Evolutionary conservation across 2,329 filamentous ascomycete species (phyloP).

Genomic region (Cercospora canescens): DNA sequence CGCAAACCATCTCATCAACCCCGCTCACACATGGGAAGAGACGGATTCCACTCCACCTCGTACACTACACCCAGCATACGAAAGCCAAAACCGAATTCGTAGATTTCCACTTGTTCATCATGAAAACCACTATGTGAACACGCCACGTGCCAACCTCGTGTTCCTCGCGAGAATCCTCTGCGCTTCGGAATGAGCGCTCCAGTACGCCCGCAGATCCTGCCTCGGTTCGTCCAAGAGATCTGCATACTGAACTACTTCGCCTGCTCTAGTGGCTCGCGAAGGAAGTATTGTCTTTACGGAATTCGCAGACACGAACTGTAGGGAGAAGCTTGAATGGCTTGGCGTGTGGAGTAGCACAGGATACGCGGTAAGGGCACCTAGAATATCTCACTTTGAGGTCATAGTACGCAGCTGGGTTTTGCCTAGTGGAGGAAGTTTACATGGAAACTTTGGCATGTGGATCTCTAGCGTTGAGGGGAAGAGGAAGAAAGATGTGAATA

Average conservation of each 20-base stretch:
- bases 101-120: too few species aligned
- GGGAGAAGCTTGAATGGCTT: background rate
- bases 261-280: background rate
- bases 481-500: too few species aligned
- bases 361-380: background rate
- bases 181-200: background rate
- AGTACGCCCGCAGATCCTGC: background rate
- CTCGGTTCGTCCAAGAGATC: background rate
- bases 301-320: background rate
- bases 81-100: background rate
- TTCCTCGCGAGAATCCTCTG: too few species aligned
- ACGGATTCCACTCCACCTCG: too few species aligned
- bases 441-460: too few species aligned
- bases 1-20: too few species aligned
- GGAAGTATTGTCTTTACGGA: background rate
- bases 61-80: background rate
- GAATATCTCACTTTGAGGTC: background rate
- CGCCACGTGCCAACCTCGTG: background rate
- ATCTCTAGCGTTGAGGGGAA: too few species aligned
- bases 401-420: background rate
- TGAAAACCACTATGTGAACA: too few species aligned
- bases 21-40: too few species aligned
- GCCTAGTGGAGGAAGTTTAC: too few species aligned
- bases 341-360: background rate
- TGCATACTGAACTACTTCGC: background rate